Conservation (phyloP, 371 early-diverging fungal genomes). For the Actinomortierella wolfii region DNA sequence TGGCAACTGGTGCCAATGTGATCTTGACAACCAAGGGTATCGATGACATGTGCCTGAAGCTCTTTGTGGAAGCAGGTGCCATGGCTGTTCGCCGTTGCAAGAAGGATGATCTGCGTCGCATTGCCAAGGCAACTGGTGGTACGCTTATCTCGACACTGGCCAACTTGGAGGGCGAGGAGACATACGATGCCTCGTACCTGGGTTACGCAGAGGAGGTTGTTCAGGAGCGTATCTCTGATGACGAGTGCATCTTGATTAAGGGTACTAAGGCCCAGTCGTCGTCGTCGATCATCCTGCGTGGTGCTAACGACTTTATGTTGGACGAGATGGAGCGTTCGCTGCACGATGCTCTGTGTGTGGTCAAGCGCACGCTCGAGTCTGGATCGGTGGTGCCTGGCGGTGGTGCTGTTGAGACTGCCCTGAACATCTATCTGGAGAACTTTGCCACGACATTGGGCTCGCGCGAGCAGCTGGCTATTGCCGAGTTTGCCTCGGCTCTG, state of each 20-base stretch:
- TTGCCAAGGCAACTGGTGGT: slow-evolving; percentile 97
- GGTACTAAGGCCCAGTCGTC: slow-evolving; percentile 93
- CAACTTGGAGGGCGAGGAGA: slow-evolving; percentile 98
- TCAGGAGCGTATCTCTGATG: slow-evolving; percentile 97
- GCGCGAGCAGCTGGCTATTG: slow-evolving; percentile 97
- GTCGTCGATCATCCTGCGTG: slow-evolving; percentile 96
- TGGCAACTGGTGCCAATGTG: slow-evolving; percentile 98
- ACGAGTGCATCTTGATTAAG: slow-evolving; percentile 97
- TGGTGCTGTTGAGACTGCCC: slow-evolving; percentile 98
- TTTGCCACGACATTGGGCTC: slow-evolving; percentile 90
- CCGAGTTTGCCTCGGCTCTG: slow-evolving; percentile 97
- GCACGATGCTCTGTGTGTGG: slow-evolving; percentile 97
- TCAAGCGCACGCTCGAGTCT: slow-evolving; percentile 98
- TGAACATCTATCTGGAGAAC: slow-evolving; percentile 98
- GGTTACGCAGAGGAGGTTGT: slow-evolving; percentile 97
- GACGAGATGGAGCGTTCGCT: slow-evolving; percentile 99
- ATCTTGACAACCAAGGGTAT: slow-evolving; percentile 99
- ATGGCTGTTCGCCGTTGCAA: slow-evolving; percentile 97
- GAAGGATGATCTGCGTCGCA: slow-evolving; percentile 97
- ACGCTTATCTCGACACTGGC: slow-evolving; percentile 96
- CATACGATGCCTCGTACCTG: slow-evolving; percentile 88
- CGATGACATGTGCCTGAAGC: slow-evolving; percentile 98
- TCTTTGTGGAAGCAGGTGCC: slow-evolving; percentile 95
- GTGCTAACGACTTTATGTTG: slow-evolving; percentile 98
- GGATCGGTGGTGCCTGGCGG: slow-evolving; percentile 99